Conservation (phyloP, 1,284 basidiomycete species). For the Heterobasidion annosum region DNA sequence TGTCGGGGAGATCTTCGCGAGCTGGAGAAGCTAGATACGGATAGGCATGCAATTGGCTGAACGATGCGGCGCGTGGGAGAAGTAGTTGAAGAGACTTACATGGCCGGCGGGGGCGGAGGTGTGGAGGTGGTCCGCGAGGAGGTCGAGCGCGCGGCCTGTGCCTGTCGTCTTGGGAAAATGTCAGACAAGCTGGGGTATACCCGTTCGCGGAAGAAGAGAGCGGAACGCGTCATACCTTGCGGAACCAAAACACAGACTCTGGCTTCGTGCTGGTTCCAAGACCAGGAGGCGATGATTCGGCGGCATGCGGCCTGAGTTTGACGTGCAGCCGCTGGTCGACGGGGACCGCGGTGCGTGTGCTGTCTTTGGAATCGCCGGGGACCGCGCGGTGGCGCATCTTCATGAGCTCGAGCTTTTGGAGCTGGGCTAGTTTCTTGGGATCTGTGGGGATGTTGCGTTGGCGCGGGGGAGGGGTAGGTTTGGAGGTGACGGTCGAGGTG, state of each 20-base stretch:
- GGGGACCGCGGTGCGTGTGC: constrained; percentile 28
- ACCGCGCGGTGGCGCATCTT: constrained; percentile 63
- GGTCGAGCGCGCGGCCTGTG: constrained; percentile 27
- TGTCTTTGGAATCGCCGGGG: constrained; percentile 52
- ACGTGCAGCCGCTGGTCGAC: constrained; percentile 51
- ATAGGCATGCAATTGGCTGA: too few relatives aligned
- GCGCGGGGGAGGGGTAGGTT: constrained; percentile 15
- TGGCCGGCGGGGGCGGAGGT: constrained; percentile 10
- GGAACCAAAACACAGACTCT: constrained; percentile 51
- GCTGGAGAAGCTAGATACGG: constrained; percentile 6
- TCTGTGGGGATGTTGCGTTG: constrained; percentile 27
- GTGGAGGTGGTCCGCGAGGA: constrained; percentile 22
- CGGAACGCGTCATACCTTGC: constrained; percentile 39
- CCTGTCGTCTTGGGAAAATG: constrained; percentile 20
- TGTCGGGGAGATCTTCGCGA: constrained; percentile 7
- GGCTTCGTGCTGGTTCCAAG: constrained; percentile 18
- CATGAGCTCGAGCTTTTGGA: constrained; percentile 54
- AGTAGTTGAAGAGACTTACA: constrained; percentile 4
- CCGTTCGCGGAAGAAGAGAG: not conserved
- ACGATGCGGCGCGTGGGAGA: too few relatives aligned
- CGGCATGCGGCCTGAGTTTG: constrained; percentile 24
- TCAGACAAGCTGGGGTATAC: not conserved
- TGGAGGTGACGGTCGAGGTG: too few relatives aligned
- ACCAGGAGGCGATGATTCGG: constrained; percentile 7
- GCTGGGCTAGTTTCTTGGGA: constrained; percentile 44